These are phyloP conservation scores for Bothriochloa decipiens DNA, from an alignment of 176 grass and related monocot species.

Conservation along the genomic window DNA sequence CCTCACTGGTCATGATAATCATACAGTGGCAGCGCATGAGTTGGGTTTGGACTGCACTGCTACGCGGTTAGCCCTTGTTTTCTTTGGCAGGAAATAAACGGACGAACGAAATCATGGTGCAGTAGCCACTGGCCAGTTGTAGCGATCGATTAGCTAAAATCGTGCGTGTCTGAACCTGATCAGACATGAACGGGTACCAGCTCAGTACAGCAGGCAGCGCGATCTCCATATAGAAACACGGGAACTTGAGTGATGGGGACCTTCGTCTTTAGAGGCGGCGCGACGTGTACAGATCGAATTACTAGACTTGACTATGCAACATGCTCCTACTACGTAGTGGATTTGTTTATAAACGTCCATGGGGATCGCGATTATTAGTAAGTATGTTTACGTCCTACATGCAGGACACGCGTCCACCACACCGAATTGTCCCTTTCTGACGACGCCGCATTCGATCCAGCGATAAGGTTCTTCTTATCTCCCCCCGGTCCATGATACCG, in stretches of 20 bases:
- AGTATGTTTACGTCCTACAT: no score
- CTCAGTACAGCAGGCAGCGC: not conserved
- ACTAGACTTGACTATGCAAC: no score
- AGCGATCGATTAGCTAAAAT: not conserved
- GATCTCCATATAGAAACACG: not conserved
- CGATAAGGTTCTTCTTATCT: not conserved
- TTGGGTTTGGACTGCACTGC: not conserved
- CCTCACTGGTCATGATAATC: not conserved
- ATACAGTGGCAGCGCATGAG: not conserved
- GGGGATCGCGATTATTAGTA: no score
- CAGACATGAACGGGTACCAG: not conserved
- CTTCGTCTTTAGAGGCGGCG: no score
- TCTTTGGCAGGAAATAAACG: not conserved
- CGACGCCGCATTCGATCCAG: slow-evolving; percentile 1
- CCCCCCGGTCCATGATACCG: not conserved
- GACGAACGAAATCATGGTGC: no score
- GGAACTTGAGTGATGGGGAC: not conserved
- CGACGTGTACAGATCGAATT: no score
- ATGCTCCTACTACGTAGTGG: no score
- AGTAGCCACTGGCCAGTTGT: no score
- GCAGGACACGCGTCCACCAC: no score
- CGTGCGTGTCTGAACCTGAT: not conserved
- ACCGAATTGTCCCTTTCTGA: no score
- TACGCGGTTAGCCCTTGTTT: not conserved
- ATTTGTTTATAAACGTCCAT: no score